Evolutionary conservation across 345 rosid species (phyloP).

Genomic region (Heritiera littoralis): DNA sequence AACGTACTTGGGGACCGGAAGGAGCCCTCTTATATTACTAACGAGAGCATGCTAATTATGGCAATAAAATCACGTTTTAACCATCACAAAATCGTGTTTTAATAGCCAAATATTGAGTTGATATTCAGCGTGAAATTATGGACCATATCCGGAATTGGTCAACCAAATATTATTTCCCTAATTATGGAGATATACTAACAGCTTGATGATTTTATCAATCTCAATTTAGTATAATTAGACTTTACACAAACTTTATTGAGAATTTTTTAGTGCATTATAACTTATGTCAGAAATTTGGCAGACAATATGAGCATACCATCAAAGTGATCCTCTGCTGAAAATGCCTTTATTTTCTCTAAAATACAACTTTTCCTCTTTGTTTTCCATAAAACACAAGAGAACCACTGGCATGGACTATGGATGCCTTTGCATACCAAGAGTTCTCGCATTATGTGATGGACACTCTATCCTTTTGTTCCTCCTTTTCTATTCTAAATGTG

Average conservation of each 20-base stretch:
- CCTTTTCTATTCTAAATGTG: background rate
- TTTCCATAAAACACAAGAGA: background rate
- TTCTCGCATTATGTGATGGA: background rate
- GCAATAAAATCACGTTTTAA: too few relatives aligned
- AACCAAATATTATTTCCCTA: too few relatives aligned
- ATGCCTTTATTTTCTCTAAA: background rate
- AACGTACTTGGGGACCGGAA: too few relatives aligned
- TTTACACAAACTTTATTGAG: background rate
- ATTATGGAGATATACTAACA: too few relatives aligned
- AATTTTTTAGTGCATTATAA: background rate
- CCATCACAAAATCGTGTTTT: too few relatives aligned
- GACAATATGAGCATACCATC: background rate
- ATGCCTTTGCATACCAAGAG: background rate
- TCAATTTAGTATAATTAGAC: background rate
- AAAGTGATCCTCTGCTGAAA: conserved; percentile 1
- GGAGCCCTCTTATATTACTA: too few relatives aligned
- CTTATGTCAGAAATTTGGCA: background rate
- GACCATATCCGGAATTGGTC: too few relatives aligned
- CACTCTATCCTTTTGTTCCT: background rate
- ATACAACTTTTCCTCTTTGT: background rate
- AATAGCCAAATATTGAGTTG: too few relatives aligned
- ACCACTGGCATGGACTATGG: background rate
- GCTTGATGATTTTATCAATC: background rate
- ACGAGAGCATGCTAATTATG: too few relatives aligned
- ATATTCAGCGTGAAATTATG: too few relatives aligned